Evolutionary conservation across 208 protist species (phyloP).

Genomic region (Acanthamoeba lenticulata): DNA sequence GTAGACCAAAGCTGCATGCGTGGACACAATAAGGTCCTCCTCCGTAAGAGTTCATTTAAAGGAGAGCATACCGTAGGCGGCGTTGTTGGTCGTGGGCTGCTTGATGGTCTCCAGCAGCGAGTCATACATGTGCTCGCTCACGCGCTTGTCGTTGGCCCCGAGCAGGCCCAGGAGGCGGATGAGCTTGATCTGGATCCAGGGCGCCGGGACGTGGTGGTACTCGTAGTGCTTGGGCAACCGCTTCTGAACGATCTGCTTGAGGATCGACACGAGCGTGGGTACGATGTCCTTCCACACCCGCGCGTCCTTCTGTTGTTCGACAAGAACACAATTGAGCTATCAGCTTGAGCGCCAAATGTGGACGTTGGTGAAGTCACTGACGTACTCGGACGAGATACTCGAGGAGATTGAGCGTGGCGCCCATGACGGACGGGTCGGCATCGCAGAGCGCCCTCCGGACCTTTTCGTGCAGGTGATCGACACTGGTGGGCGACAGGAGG

Average conservation of each 20-base stretch:
- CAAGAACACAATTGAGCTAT: background rate
- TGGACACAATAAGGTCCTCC: background rate
- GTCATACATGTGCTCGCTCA: constrained; percentile 84
- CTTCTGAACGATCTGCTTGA: constrained; percentile 94
- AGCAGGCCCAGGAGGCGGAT: constrained; percentile 91
- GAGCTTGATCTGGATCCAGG: constrained; percentile 97
- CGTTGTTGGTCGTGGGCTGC: constrained; percentile 90
- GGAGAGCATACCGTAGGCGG: constrained; percentile 84
- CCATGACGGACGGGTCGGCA: constrained; percentile 96
- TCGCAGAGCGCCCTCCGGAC: constrained; percentile 93
- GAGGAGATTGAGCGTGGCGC: constrained; percentile 90
- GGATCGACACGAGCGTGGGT: constrained; percentile 92
- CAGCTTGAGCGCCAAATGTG: background rate
- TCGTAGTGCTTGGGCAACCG: constrained; percentile 93
- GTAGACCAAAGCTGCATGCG: constrained; percentile 83
- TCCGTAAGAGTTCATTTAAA: background rate
- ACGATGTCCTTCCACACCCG: constrained; percentile 89
- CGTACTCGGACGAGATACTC: constrained; percentile 81
- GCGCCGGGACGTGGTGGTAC: constrained; percentile 96
- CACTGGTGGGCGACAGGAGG: constrained; percentile 66
- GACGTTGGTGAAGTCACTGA: background rate
- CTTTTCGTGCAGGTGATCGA: constrained; percentile 72
- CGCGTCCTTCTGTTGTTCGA: constrained; percentile 32
- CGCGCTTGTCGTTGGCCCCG: constrained; percentile 81
- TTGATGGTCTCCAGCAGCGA: constrained; percentile 91